Base-by-base conservation (phyloP, 345 rosid species). In the Noccaea caerulescens region DNA sequence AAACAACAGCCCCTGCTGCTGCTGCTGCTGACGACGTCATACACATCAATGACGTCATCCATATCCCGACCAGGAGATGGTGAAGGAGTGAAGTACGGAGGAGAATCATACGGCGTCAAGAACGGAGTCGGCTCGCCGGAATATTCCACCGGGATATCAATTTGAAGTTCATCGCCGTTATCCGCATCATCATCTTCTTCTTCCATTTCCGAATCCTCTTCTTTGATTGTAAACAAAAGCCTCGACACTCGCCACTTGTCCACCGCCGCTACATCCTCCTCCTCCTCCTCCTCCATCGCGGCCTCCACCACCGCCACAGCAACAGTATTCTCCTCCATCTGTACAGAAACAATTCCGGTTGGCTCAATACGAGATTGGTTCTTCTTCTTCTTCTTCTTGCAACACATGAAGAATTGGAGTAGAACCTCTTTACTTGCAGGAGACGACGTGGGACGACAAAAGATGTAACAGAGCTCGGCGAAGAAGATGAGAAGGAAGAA, bases 71-170 rank as follows among this genome's bases (percentile, higher is more conserved):
- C 16, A 46, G 79, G 79, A 75, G 79, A 75, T 1, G 79, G 79
- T 58, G 74, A 68, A 44, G 79, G 79, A 8, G 79, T 75, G 5
- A 61, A 75, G 59, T 68, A 75, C 10, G 70, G 74, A 45, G 79
- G 79, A 6, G 79, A 75, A 56, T 53, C 65, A 20, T 74, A 75
- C 18, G 79, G 79, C 65, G 79, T 75, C 65, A 62, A 54, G 43
- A 75, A 75, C 53, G 79, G 79, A 4, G 79, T 68, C 6, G 79
- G 69, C 1, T 62, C 74, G 12, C 78, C 56, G 25, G 63, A 60
- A 58, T 14, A 66, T 9, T 75, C 69, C 69, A 37, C 50, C 4
- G 57, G 73, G 18, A 68, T 56, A 1, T 61, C 69, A 27, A 61
- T 11, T 5, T 51, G 41, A 1, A 53, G 13, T 43, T 75, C 76